Conservation (phyloP, 768 basidiomycete species). For the Kwoniella bestiolae region DNA sequence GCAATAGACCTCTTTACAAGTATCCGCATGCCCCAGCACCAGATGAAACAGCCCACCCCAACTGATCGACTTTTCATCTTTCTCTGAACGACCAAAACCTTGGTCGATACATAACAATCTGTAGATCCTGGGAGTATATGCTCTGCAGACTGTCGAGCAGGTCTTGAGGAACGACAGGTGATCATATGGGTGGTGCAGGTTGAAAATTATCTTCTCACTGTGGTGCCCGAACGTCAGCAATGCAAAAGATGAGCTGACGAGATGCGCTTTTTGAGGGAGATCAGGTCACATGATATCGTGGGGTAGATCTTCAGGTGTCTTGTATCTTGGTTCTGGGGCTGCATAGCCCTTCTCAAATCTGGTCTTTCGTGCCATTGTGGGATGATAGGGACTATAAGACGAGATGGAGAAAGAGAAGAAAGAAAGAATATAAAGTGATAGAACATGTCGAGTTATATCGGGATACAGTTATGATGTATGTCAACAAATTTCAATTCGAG, state of each 20-base stretch:
- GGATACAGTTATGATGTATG: too few species aligned
- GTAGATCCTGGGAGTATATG: slow-evolving; percentile 2
- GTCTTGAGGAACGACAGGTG: slow-evolving; percentile 7
- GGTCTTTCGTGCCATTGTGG: not conserved
- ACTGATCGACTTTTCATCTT: not conserved
- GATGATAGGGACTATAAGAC: too few species aligned
- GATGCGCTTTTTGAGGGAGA: too few species aligned
- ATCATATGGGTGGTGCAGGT: not conserved
- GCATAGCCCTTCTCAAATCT: not conserved
- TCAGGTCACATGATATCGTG: slow-evolving; percentile 9
- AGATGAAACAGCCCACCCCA: not conserved
- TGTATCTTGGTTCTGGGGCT: not conserved
- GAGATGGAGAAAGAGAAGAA: too few species aligned
- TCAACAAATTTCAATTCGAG: too few species aligned
- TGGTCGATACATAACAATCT: slow-evolving; percentile 5
- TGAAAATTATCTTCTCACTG: slow-evolving; percentile 1
- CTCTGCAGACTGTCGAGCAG: not conserved
- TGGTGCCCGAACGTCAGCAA: not conserved
- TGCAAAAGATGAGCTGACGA: slow-evolving; percentile 2
- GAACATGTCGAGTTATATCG: too few species aligned
- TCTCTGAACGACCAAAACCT: not conserved
- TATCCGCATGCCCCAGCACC: slow-evolving; percentile 8
- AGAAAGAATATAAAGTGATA: too few species aligned
- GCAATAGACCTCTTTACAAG: not conserved
- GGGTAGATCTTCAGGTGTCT: slow-evolving; percentile 1